Evolutionary conservation across 2,329 filamentous ascomycete species (phyloP).

Genomic region (Aspergillus pseudoterreus): DNA sequence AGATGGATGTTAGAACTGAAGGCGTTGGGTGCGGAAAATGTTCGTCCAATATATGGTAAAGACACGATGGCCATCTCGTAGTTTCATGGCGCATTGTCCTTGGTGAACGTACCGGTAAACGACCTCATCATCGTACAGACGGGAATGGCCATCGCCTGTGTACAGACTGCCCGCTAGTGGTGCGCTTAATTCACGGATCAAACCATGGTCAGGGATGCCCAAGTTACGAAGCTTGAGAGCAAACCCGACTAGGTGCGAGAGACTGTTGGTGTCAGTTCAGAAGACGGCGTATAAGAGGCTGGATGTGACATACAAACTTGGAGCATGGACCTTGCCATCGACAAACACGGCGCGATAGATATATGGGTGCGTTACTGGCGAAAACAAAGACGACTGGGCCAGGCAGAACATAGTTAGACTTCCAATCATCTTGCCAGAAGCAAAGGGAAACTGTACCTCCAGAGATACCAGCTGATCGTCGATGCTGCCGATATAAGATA

Average conservation of each 20-base stretch:
- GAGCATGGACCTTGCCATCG: constrained; percentile 84
- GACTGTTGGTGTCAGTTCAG: constrained; percentile 39
- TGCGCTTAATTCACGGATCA: constrained; percentile 83
- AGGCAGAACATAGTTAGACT: background rate
- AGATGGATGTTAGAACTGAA: constrained; percentile 6
- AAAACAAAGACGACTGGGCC: constrained; percentile 72
- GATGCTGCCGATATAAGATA: constrained; percentile 89
- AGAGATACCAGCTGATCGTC: constrained; percentile 95
- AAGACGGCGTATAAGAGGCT: background rate
- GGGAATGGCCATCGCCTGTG: constrained; percentile 85
- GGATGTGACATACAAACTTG: constrained; percentile 66
- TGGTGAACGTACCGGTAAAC: constrained; percentile 66
- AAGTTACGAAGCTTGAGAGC: constrained; percentile 90
- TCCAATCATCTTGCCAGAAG: background rate
- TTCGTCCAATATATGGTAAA: background rate
- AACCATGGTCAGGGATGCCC: constrained; percentile 85
- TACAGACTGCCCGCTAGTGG: constrained; percentile 90
- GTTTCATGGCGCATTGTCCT: background rate
- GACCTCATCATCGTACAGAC: constrained; percentile 82
- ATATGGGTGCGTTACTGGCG: constrained; percentile 81
- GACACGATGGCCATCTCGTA: background rate
- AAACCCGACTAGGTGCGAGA: constrained; percentile 89
- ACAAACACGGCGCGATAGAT: constrained; percentile 96
- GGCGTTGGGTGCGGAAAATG: background rate
- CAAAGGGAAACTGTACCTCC: constrained; percentile 55